These are phyloP conservation scores for Penstemon barbatus DNA, from an alignment of 257 asterid genomes.

Conservation along the genomic window DNA sequence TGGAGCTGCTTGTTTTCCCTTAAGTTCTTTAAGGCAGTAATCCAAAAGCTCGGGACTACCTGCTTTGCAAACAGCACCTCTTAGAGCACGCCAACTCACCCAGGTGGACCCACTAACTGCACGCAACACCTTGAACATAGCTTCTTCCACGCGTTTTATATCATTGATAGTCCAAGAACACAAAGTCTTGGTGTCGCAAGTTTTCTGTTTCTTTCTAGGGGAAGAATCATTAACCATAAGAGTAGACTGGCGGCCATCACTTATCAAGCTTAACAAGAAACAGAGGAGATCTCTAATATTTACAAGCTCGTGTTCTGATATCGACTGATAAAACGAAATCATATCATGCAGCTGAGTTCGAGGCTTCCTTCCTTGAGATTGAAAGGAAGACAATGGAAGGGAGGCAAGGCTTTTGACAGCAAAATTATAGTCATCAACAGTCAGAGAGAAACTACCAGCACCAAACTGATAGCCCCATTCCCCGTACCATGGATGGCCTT, in stretches of 20 bases:
- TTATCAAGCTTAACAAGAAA: slow-evolving; percentile 66
- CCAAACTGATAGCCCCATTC: slow-evolving; percentile 96
- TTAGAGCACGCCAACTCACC: slow-evolving; percentile 95
- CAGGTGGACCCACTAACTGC: slow-evolving; percentile 88
- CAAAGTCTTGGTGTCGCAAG: slow-evolving; percentile 50
- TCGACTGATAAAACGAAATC: slow-evolving; percentile 78
- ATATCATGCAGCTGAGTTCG: slow-evolving; percentile 76
- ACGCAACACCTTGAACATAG: slow-evolving; percentile 82
- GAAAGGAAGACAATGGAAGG: slow-evolving; percentile 59
- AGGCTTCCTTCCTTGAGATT: slow-evolving; percentile 79
- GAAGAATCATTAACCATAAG: slow-evolving; percentile 34
- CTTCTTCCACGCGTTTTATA: slow-evolving; percentile 69
- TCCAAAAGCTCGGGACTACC: slow-evolving; percentile 89
- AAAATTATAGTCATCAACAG: slow-evolving; percentile 51
- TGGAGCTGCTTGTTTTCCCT: slow-evolving; percentile 76
- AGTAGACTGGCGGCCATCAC: slow-evolving; percentile 42
- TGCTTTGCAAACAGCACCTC: slow-evolving; percentile 85
- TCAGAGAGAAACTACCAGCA: slow-evolving; percentile 77
- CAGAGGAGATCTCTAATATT: slow-evolving; percentile 69
- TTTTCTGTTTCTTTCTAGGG: slow-evolving; percentile 53
- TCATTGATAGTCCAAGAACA: slow-evolving; percentile 74
- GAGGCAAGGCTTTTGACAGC: slow-evolving; percentile 65
- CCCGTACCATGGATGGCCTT: slow-evolving; percentile 96
- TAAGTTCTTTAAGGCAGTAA: slow-evolving; percentile 82
- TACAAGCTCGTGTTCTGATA: slow-evolving; percentile 75